Evolutionary conservation across 106 monocot species (phyloP).

Genomic region (Allium cepa): DNA sequence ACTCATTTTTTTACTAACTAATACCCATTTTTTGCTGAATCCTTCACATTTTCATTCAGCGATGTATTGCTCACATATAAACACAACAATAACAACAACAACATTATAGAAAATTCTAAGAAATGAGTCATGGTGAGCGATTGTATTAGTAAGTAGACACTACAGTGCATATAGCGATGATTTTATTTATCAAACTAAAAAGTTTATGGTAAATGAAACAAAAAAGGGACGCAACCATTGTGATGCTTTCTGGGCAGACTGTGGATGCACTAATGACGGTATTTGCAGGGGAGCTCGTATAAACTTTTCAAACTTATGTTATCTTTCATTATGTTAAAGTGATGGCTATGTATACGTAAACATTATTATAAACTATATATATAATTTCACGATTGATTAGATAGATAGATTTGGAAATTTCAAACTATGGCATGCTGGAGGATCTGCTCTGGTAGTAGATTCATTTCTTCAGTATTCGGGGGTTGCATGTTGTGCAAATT

Average conservation of each 20-base stretch:
- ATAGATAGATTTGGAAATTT: conserved; percentile 78
- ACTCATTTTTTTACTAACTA: too few species aligned
- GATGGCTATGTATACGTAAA: background rate
- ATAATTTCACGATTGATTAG: conserved; percentile 12
- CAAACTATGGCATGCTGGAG: conserved; percentile 74
- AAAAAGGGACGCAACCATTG: too few species aligned
- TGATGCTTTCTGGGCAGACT: too few species aligned
- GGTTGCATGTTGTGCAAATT: conserved; percentile 56
- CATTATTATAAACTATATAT: background rate
- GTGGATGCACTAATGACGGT: conserved; percentile 61
- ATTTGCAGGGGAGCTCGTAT: conserved; percentile 64
- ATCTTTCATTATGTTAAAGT: background rate
- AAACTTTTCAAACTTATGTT: background rate
- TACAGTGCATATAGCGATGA: conserved; percentile 45
- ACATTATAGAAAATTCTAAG: too few species aligned
- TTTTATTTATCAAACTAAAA: conserved; percentile 60
- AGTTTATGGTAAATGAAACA: too few species aligned
- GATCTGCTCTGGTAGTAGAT: conserved; percentile 58
- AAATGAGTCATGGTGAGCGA: background rate
- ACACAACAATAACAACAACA: too few species aligned
- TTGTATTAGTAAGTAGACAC: conserved; percentile 22
- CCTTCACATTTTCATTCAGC: too few species aligned
- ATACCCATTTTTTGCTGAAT: too few species aligned
- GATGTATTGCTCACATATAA: too few species aligned
- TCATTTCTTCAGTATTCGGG: conserved; percentile 89